phyloP scores from a whole-genome alignment of 345 rosid genomes.

The Firmiana major region DNA sequence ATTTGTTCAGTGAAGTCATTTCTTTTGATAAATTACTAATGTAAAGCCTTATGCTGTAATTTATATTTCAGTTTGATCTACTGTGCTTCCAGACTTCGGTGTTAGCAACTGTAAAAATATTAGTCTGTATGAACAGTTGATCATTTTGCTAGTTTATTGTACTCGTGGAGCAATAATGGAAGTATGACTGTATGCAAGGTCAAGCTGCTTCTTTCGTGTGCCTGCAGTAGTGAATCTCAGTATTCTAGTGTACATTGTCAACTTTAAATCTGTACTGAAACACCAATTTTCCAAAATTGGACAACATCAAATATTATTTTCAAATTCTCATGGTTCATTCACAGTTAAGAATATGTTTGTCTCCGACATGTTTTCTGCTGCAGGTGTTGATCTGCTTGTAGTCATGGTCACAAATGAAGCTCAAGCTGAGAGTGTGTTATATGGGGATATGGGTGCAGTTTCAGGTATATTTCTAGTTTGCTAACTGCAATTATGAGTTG shows the following conservation, averaged over 20 bases:
- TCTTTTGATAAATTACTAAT: background rate
- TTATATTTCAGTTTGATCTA: background rate
- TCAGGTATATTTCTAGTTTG: constrained; percentile 41
- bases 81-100: too few relatives aligned
- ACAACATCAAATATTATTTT: background rate
- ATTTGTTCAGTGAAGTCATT: background rate
- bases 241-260: background rate
- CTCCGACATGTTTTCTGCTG: constrained; percentile 13
- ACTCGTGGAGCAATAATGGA: background rate
- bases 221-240: background rate
- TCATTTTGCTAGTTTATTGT: constrained; percentile 2
- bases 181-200: background rate
- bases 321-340: constrained; percentile 1
- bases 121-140: background rate
- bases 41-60: background rate
- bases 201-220: background rate
- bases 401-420: constrained; percentile 93
- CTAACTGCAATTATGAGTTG: constrained; percentile 11
- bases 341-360: background rate
- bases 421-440: constrained; percentile 80
- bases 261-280: background rate
- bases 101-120: background rate
- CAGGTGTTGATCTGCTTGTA: constrained; percentile 83
- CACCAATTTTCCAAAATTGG: background rate
- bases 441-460: constrained; percentile 81